A percentile compares a stretch with the other conserved stretches of the same genome.
Evolutionary conservation across 2,329 filamentous ascomycete genomes (phyloP).

Genomic region (Epichloe typhina): DNA sequence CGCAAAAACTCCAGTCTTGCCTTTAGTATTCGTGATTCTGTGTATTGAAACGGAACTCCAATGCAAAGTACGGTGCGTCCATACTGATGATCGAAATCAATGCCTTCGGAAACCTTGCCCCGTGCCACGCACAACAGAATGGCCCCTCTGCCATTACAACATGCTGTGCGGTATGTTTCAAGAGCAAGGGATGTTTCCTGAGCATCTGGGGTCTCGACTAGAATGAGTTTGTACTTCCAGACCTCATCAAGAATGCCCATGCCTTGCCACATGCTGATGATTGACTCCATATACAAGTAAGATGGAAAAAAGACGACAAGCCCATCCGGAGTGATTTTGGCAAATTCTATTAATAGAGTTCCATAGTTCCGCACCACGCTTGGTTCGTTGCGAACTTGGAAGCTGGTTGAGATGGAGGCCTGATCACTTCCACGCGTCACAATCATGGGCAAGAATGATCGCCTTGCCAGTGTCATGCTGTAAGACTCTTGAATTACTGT

Average conservation of each 20-base stretch:
- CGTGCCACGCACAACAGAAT: constrained; percentile 89
- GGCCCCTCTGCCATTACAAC: constrained; percentile 90
- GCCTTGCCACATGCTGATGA: constrained; percentile 98
- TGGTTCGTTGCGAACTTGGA: constrained; percentile 89
- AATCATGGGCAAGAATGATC: constrained; percentile 96
- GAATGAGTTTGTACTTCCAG: constrained; percentile 97
- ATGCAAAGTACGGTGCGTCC: constrained; percentile 92
- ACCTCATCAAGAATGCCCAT: constrained; percentile 97
- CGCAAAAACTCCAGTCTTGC: constrained; percentile 90
- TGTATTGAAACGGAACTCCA: constrained; percentile 96
- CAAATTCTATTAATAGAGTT: constrained; percentile 84
- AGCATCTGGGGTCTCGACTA: constrained; percentile 93
- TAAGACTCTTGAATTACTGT: constrained; percentile 96
- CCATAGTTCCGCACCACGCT: constrained; percentile 97
- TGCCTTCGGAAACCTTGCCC: constrained; percentile 94
- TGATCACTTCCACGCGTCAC: constrained; percentile 93
- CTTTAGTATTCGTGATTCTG: constrained; percentile 92
- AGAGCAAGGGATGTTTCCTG: constrained; percentile 93
- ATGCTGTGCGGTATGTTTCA: constrained; percentile 94
- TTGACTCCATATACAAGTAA: constrained; percentile 98
- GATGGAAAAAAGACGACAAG: constrained; percentile 99
- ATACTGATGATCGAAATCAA: constrained; percentile 98
- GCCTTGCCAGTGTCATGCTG: constrained; percentile 83
- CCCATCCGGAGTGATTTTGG: constrained; percentile 88
- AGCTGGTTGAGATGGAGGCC: constrained; percentile 81